phyloP scores from a whole-genome alignment of 140 eudicot species.

The Oenanthe javanica region DNA sequence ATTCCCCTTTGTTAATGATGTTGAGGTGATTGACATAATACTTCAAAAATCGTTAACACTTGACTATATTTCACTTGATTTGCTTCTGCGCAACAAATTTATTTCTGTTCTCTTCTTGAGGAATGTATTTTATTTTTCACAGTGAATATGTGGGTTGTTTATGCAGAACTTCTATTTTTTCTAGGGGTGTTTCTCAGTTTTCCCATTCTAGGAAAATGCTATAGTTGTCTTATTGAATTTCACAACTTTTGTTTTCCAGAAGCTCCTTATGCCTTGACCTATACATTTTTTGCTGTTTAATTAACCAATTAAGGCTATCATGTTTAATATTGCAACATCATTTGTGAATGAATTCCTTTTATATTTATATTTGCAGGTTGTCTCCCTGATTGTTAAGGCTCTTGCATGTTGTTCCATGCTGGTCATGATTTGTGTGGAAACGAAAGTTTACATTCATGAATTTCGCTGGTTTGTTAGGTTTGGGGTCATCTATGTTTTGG shows the following conservation, averaged over 20 bases:
- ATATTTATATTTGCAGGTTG: constrained; percentile 36
- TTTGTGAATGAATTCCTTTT: not conserved
- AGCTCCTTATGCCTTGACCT: not conserved
- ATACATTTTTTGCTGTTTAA: not conserved
- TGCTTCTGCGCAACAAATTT: not conserved
- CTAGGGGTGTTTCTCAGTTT: not conserved
- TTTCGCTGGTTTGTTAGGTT: constrained; percentile 83
- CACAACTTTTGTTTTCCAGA: not conserved
- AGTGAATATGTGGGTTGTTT: not conserved
- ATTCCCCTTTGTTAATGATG: not conserved
- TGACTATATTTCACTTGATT: not conserved
- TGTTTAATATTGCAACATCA: not conserved
- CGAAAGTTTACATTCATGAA: constrained; percentile 63
- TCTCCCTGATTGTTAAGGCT: constrained; percentile 63
- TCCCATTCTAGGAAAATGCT: not conserved
- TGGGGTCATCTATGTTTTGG: constrained; percentile 58
- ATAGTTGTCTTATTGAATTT: not conserved
- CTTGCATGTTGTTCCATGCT: constrained; percentile 79
- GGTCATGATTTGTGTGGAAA: constrained; percentile 66
- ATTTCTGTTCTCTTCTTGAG: not conserved
- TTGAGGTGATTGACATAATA: not conserved
- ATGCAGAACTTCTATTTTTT: not conserved
- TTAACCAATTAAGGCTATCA: not conserved
- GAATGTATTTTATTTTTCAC: not conserved
- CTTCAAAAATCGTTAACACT: not conserved